These are phyloP conservation scores for Fusarium pininemorale DNA, from an alignment of 2,329 filamentous ascomycete genomes.

Conservation along the genomic window DNA sequence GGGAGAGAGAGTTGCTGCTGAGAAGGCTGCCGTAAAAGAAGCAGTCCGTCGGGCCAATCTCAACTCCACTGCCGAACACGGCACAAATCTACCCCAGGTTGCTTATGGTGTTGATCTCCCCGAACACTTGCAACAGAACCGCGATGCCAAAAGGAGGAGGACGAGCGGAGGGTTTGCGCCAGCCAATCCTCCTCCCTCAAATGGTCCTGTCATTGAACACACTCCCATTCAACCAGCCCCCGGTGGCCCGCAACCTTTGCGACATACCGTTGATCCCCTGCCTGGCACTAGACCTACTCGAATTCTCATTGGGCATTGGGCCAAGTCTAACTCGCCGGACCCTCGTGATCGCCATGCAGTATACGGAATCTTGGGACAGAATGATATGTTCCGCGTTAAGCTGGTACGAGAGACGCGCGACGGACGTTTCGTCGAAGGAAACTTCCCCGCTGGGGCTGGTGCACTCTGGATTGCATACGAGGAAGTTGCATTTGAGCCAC, in stretches of 20 bases:
- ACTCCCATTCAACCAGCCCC: slow-evolving; percentile 34
- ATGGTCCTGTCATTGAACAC: slow-evolving; percentile 34
- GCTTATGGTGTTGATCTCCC: slow-evolving; percentile 63
- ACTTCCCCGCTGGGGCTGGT: slow-evolving; percentile 68
- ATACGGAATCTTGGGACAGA: slow-evolving; percentile 68
- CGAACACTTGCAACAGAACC: slow-evolving; percentile 51
- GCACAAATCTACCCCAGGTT: slow-evolving; percentile 53
- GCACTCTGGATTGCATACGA: slow-evolving; percentile 71
- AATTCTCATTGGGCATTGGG: slow-evolving; percentile 69
- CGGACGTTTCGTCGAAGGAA: slow-evolving; percentile 65
- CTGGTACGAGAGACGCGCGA: slow-evolving; percentile 68
- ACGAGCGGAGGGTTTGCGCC: slow-evolving; percentile 50
- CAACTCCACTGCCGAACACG: slow-evolving; percentile 56
- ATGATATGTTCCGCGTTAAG: slow-evolving; percentile 73
- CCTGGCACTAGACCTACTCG: slow-evolving; percentile 64
- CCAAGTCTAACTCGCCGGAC: slow-evolving; percentile 58
- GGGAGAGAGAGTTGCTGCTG: slow-evolving; percentile 50
- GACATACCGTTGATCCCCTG: slow-evolving; percentile 51
- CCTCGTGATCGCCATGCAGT: slow-evolving; percentile 67
- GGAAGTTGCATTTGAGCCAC: slow-evolving; percentile 66
- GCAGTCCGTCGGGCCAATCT: slow-evolving; percentile 56
- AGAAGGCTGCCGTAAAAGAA: slow-evolving; percentile 56
- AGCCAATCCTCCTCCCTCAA: slow-evolving; percentile 44
- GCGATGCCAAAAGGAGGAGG: slow-evolving; percentile 60
- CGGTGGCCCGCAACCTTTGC: slow-evolving; percentile 32